Percentiles rank a stretch among this genome's conserved stretches.
Evolutionary conservation across 2,329 filamentous ascomycete species (phyloP).

Genomic region (Monosporascus sp.): DNA sequence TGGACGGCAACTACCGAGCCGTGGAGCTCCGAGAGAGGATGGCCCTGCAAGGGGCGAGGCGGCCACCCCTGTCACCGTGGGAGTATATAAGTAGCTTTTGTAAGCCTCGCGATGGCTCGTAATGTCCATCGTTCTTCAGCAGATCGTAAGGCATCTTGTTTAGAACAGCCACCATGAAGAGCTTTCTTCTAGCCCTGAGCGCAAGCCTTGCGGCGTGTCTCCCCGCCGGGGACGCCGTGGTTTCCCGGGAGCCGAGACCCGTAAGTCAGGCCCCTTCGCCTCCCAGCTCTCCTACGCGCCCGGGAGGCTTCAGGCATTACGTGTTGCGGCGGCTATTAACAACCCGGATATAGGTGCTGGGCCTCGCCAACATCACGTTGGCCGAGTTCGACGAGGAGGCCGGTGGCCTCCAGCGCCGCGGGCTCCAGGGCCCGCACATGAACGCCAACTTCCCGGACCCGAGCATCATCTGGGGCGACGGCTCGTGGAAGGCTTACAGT

Average conservation of each 20-base stretch:
- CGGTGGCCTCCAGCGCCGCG: slow-evolving; percentile 9
- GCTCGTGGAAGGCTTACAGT: slow-evolving; percentile 25
- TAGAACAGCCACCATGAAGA: slow-evolving; percentile 15
- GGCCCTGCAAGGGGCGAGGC: too few species aligned
- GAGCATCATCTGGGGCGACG: slow-evolving; percentile 21
- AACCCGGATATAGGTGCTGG: slow-evolving; percentile 10
- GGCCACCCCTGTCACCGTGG: neutral
- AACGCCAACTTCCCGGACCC: slow-evolving; percentile 24
- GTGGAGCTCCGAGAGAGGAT: too few species aligned
- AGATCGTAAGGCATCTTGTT: neutral
- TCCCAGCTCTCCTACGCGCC: too few species aligned
- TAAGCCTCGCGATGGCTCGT: neutral
- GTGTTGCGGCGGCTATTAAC: slow-evolving; percentile 4
- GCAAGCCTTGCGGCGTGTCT: slow-evolving; percentile 17
- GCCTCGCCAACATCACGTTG: slow-evolving; percentile 21
- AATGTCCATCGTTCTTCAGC: neutral
- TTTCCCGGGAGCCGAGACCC: neutral
- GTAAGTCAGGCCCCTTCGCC: neutral
- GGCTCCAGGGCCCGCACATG: slow-evolving; percentile 17
- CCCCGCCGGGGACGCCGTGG: slow-evolving; percentile 10
- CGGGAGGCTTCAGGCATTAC: slow-evolving; percentile 1
- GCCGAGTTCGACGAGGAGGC: slow-evolving; percentile 7
- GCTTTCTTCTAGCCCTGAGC: slow-evolving; percentile 13
- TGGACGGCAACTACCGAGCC: neutral
- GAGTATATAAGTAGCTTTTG: neutral